Base-by-base conservation (phyloP, 2,329 filamentous ascomycete species). In the Nakataea oryzae region DNA sequence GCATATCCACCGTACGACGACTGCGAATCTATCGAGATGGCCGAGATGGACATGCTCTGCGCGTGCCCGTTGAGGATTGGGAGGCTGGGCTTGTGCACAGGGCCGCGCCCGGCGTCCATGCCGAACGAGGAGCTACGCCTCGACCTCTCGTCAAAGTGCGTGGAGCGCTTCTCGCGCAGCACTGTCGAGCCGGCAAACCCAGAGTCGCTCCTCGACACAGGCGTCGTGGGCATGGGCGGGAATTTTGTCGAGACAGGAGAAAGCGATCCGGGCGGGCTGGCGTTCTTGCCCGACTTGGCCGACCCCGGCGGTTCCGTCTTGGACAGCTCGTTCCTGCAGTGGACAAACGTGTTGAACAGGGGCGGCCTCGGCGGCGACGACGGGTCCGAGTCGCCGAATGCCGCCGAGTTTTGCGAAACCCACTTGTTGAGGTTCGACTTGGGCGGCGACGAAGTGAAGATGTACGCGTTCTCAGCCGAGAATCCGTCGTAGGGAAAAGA, bases 81-180 rank as follows among this genome's bases (percentile, higher is more conserved):
- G 34, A 87, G 77, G 71, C 85, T 90, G 6, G 89, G 88, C 55
- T 88, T 81, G 67, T 90, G 84, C 26, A 88, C 75, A 0, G 86
- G 85, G 50, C 81, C 81, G 67, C 86, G 82, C 72, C 41, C 41
- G 27, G 26, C 21, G 67, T 91, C 90, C 70, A 93, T 80, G 32
- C 88, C 90, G 74, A 96, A 96, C 1, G 93, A 96, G n/a, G 93
- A 96, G 76, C 93, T 97, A 66, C 93, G 86, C 64, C 93, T 85
- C n/a, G 89, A 89, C 66, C 82, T 77, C 65, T 88, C 85, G 69
- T 95, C 90, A 67, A 97, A 96, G 72, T 97, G 91, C 1, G 90
- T 93, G 3, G 95, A 97, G 60, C 93, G 86, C 78, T 97, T 99
- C 75, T 97, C 95, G 34, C 92, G 86, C 63, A 99, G 79, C 24